Conservation (phyloP, 495 filamentous ascomycete species). For the Hypoxylon subgilvum region DNA sequence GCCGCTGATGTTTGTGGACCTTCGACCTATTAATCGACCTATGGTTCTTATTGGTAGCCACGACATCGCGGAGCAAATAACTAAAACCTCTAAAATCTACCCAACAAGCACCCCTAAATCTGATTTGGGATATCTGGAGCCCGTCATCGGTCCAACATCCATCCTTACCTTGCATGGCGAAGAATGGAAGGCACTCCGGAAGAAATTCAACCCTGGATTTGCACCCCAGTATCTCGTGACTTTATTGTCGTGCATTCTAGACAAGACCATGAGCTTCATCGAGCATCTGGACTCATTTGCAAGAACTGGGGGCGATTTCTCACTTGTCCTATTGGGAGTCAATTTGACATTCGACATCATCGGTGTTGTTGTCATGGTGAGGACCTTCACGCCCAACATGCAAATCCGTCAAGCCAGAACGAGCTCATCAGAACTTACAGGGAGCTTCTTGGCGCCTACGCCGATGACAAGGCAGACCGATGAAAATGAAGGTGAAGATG, state of each 20-base stretch:
- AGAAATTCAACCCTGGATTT: constrained; percentile 43
- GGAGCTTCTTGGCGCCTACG: constrained; percentile 13
- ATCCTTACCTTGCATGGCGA: constrained; percentile 39
- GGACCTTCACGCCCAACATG: constrained; percentile 44
- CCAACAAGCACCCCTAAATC: constrained; percentile 44
- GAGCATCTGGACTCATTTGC: constrained; percentile 16
- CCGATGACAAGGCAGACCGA: constrained; percentile 14
- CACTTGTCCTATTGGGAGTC: not conserved
- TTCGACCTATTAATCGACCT: constrained; percentile 31
- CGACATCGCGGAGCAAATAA: constrained; percentile 44
- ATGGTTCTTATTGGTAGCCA: constrained; percentile 46
- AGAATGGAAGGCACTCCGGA: constrained; percentile 41
- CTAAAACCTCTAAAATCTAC: constrained; percentile 36
- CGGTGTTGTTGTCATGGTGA: constrained; percentile 43
- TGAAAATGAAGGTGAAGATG: constrained; percentile 41
- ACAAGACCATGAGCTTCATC: constrained; percentile 34
- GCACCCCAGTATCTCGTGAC: constrained; percentile 38
- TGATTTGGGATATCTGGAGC: constrained; percentile 20
- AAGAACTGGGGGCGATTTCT: constrained; percentile 24
- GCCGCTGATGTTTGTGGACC: constrained; percentile 25
- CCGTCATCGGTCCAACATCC: constrained; percentile 38
- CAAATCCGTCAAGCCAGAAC: constrained; percentile 2
- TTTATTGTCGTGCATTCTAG: constrained; percentile 41
- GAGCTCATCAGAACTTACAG: constrained; percentile 9
- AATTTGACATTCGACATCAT: constrained; percentile 39